These are phyloP conservation scores for Tothia fuscella DNA, from an alignment of 2,329 filamentous ascomycete genomes.

Conservation along the genomic window DNA sequence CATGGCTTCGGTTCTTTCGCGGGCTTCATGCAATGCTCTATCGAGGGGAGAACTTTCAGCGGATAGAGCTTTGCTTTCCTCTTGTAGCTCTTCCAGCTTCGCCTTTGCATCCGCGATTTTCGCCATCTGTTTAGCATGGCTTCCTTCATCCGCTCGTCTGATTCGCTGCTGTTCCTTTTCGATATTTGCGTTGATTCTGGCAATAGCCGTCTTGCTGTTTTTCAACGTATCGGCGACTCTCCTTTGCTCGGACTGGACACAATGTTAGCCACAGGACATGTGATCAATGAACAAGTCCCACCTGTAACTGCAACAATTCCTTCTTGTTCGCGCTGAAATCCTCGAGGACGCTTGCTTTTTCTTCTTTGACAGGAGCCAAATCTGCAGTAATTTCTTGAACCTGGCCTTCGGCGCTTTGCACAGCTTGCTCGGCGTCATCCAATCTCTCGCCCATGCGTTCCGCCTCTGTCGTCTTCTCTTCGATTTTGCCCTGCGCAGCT, in stretches of 20 bases:
- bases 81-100: constrained; percentile 33
- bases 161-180: background rate
- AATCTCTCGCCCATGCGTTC: background rate
- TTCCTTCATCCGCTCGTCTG: constrained; percentile 50
- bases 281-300: no score
- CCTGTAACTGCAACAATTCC: background rate
- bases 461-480: background rate
- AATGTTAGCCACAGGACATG: no score
- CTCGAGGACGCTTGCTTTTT: constrained; percentile 28
- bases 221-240: no score
- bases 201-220: no score
- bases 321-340: constrained; percentile 32
- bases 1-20: background rate
- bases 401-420: background rate
- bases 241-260: no score
- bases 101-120: constrained; percentile 49
- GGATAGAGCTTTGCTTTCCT: constrained; percentile 30
- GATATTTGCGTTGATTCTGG: no score
- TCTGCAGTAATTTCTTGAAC: constrained; percentile 3
- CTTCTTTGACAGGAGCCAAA: background rate
- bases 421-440: background rate
- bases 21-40: constrained; percentile 15
- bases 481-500: background rate
- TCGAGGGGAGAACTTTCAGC: constrained; percentile 24
- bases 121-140: constrained; percentile 47